Evolutionary conservation across 2,329 filamentous ascomycete genomes (phyloP).

Genomic region (Aspergillus terreus): DNA sequence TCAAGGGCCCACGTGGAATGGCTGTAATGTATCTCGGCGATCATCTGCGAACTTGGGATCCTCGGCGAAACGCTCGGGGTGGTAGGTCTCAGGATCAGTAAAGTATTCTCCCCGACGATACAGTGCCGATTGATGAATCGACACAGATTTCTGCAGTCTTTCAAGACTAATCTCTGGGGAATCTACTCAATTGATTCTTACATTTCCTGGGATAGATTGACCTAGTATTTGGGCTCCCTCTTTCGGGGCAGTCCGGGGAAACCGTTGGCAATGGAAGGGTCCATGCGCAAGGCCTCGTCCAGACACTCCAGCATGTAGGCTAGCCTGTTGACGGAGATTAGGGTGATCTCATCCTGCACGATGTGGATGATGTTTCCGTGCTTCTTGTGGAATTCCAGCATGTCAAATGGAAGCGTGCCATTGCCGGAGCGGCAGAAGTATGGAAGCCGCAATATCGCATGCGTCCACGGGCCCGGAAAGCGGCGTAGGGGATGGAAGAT

Average conservation of each 20-base stretch:
- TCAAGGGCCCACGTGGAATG: slow-evolving; percentile 48
- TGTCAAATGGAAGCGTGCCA: slow-evolving; percentile 19
- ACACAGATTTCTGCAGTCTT: slow-evolving; percentile 37
- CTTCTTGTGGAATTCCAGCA: slow-evolving; percentile 21
- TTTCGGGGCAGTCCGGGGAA: slow-evolving; percentile 19
- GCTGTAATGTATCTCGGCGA: slow-evolving; percentile 43
- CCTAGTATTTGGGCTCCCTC: slow-evolving; percentile 19
- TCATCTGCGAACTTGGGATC: slow-evolving; percentile 39
- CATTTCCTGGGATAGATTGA: slow-evolving; percentile 17
- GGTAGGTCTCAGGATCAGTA: slow-evolving; percentile 42
- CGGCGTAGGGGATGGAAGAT: slow-evolving; percentile 22
- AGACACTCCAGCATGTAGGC: slow-evolving; percentile 42
- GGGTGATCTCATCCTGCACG: slow-evolving; percentile 29
- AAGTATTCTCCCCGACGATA: slow-evolving; percentile 46
- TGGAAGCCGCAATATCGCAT: slow-evolving; percentile 47
- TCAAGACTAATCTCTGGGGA: not conserved
- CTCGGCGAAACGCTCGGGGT: slow-evolving; percentile 42
- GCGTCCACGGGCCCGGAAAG: slow-evolving; percentile 19
- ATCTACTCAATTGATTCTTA: slow-evolving; percentile 1
- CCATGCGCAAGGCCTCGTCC: slow-evolving; percentile 43
- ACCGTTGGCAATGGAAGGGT: slow-evolving; percentile 30
- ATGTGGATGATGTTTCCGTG: slow-evolving; percentile 29
- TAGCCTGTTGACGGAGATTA: slow-evolving; percentile 28
- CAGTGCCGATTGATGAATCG: slow-evolving; percentile 45
- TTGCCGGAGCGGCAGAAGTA: slow-evolving; percentile 63